Conservation (phyloP, 2,329 filamentous ascomycete species). For the Fusarium virguliforme region DNA sequence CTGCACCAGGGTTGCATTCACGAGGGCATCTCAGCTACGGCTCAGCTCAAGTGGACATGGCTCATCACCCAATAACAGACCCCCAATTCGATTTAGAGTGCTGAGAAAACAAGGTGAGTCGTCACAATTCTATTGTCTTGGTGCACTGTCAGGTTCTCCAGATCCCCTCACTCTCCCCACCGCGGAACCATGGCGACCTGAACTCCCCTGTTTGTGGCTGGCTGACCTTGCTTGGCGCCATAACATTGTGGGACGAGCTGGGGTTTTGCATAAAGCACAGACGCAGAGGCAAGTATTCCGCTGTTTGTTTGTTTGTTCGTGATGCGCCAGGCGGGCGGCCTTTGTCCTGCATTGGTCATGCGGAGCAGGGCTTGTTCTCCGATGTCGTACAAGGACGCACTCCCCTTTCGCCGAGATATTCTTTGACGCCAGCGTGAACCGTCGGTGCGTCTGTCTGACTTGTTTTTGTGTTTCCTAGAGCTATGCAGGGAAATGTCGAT, state of each 20-base stretch:
- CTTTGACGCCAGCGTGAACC: too few species aligned
- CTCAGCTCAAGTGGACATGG: neutral
- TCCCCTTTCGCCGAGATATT: neutral
- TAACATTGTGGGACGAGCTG: neutral
- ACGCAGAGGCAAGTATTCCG: neutral
- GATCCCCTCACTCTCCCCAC: conserved; percentile 2
- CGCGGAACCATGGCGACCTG: conserved; percentile 7
- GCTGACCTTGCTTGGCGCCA: conserved; percentile 6
- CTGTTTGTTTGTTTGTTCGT: neutral
- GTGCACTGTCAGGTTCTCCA: neutral
- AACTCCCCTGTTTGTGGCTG: conserved; percentile 11
- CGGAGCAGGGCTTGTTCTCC: neutral
- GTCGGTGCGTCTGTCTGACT: neutral
- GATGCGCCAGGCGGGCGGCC: too few species aligned
- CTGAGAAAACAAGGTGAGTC: neutral
- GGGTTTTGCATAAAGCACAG: conserved; percentile 3
- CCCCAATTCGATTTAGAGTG: neutral
- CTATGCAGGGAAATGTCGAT: neutral
- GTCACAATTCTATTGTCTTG: neutral
- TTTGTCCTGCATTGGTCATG: neutral
- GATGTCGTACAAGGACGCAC: neutral
- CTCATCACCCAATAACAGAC: neutral
- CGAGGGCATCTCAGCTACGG: neutral
- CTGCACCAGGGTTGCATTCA: neutral
- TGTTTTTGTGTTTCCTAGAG: neutral